A percentile compares a stretch with the other conserved stretches of the same genome.
phyloP scores from a whole-genome alignment of 441 rosid species.

The Pelargonium fulgidum region DNA sequence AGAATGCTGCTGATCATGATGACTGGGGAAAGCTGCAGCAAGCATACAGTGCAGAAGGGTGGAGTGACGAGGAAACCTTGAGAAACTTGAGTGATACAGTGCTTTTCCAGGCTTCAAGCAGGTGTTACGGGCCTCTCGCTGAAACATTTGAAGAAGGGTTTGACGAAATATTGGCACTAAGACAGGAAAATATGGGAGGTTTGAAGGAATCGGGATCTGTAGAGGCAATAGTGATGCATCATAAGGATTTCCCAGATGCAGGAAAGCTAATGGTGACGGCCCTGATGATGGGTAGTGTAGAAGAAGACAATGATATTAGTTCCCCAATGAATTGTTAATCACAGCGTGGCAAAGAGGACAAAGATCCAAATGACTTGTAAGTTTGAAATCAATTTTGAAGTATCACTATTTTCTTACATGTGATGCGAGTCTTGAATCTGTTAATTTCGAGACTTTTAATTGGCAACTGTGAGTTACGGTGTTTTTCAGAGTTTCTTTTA shows the following conservation, averaged over 20 bases:
- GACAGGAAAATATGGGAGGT: constrained; percentile 40
- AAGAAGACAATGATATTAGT: constrained; percentile 22
- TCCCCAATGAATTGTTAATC: no score
- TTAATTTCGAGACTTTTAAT: no score
- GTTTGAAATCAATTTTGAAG: no score
- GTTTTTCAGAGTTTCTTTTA: no score
- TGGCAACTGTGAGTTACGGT: no score
- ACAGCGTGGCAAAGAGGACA: no score
- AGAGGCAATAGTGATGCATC: constrained; percentile 77
- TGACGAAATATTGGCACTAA: constrained; percentile 53
- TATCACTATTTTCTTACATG: no score
- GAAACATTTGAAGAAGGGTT: constrained; percentile 64
- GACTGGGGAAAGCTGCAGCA: constrained; percentile 68
- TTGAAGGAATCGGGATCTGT: constrained; percentile 38
- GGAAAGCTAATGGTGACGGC: constrained; percentile 87
- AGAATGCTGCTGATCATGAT: constrained; percentile 64
- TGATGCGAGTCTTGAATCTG: no score
- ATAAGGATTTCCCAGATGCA: constrained; percentile 69
- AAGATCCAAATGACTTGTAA: no score
- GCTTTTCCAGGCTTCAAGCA: constrained; percentile 66
- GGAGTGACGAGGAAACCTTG: constrained; percentile 79
- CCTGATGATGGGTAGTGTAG: constrained; percentile 51
- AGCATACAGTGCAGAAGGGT: constrained; percentile 59
- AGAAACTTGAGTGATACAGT: constrained; percentile 52
- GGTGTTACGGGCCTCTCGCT: constrained; percentile 65